Evolutionary conservation across 1,139 yeast species (phyloP), one percentile per base, ranked within the genome.

Genomic region (Candida freyschussii): DNA sequence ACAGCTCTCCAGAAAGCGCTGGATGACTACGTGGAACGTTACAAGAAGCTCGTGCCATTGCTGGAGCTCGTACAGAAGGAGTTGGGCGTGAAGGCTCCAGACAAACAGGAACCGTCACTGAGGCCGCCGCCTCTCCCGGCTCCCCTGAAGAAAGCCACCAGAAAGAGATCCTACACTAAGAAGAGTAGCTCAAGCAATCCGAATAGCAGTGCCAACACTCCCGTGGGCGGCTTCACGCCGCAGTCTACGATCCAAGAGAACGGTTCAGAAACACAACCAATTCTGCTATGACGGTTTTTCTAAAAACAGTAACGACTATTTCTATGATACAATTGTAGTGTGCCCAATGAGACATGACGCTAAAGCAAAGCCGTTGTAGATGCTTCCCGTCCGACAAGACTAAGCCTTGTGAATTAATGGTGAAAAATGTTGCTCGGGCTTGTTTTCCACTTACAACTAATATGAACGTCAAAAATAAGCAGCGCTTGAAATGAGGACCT

Each of bases 21-120:
- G 6, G 52, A 48, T 7, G 48, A 46, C 27, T 50, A 49, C 21
- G 50, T 50, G 7, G 50, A 43, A 15, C 37, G 53, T 5, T 50
- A 44, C 32, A 49, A 37, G 33, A 50, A 45, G 28, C 43, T 50
- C 8, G 27, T 34, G 2, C 55, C 55, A 1, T 24, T 50, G 6
- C 16, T 50, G 5, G 44, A 40, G 6, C 30, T 50, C 3, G 44
- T 45, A 5, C 39, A 44, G 30, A 38, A 36, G 20, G 52, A 49
- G 5, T 13, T 49, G 32, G 38, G 24, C 3, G 25, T 43, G 2
- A 34, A 34, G 6, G 30, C 26, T 7, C 50, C 52, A 7, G 44
- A 45, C 20, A 47, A 30, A 28, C 46, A 41, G 13, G 41, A 37
- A 13, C 45, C 49, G 4, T 41, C 47, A 13, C 12, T 49, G 10